Percentiles rank a stretch among this genome's conserved stretches.
Evolutionary conservation across 2,329 filamentous ascomycete genomes (phyloP).

Genomic region (Penicillium sp.): DNA sequence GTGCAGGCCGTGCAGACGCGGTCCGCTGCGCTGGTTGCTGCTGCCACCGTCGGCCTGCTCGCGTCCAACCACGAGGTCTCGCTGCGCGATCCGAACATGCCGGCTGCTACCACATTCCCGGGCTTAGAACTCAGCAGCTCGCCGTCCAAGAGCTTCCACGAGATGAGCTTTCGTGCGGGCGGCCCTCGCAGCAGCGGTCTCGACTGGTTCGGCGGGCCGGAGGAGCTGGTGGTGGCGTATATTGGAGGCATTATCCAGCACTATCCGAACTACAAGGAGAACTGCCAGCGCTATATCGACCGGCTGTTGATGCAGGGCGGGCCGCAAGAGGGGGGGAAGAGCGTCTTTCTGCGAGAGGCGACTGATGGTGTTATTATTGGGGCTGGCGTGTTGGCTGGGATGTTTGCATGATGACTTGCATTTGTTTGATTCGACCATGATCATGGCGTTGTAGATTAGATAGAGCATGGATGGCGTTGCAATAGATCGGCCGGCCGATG

Average conservation of each 20-base stretch:
- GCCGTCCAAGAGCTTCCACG: slow-evolving; percentile 13
- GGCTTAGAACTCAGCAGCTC: slow-evolving; percentile 2
- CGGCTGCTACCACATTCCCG: slow-evolving; percentile 23
- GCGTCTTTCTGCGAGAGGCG: slow-evolving; percentile 45
- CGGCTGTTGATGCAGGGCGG: slow-evolving; percentile 35
- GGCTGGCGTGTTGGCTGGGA: slow-evolving; percentile 47
- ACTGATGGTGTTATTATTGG: slow-evolving; percentile 49
- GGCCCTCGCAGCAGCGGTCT: neutral
- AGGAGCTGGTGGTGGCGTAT: slow-evolving; percentile 55
- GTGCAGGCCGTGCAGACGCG: slow-evolving; percentile 10
- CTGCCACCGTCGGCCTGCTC: slow-evolving; percentile 12
- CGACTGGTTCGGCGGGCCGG: slow-evolving; percentile 13
- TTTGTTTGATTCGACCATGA: neutral
- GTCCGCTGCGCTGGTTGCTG: slow-evolving; percentile 14
- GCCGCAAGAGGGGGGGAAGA: slow-evolving; percentile 38
- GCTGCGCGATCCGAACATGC: neutral
- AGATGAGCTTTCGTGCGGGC: slow-evolving; percentile 6
- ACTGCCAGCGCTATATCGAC: slow-evolving; percentile 64
- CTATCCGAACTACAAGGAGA: slow-evolving; percentile 64
- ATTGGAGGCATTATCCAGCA: slow-evolving; percentile 71
- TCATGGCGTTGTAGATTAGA: no score
- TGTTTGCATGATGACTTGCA: slow-evolving; percentile 17
- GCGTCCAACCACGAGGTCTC: slow-evolving; percentile 15
- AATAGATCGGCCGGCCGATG: no score
- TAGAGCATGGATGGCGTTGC: no score